phyloP scores from a whole-genome alignment of 257 asterid genomes.

The Verbena officinalis region DNA sequence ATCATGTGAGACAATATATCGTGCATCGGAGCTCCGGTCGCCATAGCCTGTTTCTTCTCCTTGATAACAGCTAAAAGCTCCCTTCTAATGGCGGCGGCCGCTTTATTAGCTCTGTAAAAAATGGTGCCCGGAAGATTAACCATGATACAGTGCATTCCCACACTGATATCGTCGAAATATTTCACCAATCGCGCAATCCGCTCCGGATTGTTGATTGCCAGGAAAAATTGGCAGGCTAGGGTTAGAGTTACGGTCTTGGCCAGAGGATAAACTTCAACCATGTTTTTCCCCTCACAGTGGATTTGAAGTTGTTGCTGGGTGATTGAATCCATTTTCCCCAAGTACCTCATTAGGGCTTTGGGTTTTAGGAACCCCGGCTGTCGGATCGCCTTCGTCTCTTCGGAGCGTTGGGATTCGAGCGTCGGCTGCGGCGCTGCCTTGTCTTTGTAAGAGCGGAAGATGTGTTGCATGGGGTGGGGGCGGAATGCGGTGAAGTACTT shows the following conservation, averaged over 20 bases:
- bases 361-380: constrained; percentile 63
- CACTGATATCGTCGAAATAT: constrained; percentile 45
- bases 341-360: constrained; percentile 45
- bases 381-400: constrained; percentile 34
- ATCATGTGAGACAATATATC: constrained; percentile 46
- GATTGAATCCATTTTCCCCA: constrained; percentile 47
- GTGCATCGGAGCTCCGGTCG: constrained; percentile 26
- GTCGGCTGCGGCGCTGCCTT: constrained; percentile 15
- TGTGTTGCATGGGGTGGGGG: constrained; percentile 47
- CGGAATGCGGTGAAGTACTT: constrained; percentile 52
- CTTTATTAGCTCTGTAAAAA: constrained; percentile 47
- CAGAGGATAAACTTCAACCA: constrained; percentile 41
- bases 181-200: constrained; percentile 44
- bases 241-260: constrained; percentile 48
- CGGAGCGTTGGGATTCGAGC: background rate
- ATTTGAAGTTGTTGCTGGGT: constrained; percentile 30
- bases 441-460: constrained; percentile 50
- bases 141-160: constrained; percentile 54
- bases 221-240: constrained; percentile 49
- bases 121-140: constrained; percentile 48
- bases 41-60: constrained; percentile 51
- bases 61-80: constrained; percentile 45
- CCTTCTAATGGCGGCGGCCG: constrained; percentile 47
- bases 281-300: constrained; percentile 34
- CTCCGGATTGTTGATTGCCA: constrained; percentile 45